Base-by-base conservation (phyloP, 1,284 basidiomycete genomes). In the Paramarasmius palmivorus region DNA sequence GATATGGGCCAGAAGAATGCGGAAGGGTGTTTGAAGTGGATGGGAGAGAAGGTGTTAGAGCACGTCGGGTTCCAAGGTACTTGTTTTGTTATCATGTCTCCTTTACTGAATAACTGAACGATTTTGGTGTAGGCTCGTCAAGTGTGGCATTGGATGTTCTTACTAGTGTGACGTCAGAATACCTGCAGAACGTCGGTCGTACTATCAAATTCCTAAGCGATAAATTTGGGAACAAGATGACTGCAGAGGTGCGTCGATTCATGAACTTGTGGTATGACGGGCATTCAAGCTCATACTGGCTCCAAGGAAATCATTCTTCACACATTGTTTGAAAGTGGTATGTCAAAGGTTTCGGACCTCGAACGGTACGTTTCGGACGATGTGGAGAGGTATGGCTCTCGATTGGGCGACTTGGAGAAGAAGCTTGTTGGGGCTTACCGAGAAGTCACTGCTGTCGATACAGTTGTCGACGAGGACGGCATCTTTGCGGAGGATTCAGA, bases 261-360 rank as follows among this genome's bases (percentile, higher is more conserved):
- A 55, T 46, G n/a, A 15, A 26, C 45, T 25, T 40, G 39, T 56
- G 19, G 35, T 25, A 25, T 46, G 53, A 49, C 57, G 51, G 56
- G 15, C 37, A 35, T 40, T 36, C 23, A 40, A 42, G 20, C 22
- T 23, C 36, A 0, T 42, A 29, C 57, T n/a, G n/a, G n/a, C n/a
- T n/a, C n/a, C n/a, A n/a, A 95, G 90, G 93, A 97, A 83, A 93
- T 98, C 47, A 84, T 97, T 32, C 76, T 95, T 3, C 93, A 96
- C 68, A 90, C 91, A 0, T 74, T 98, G 12, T 91, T 93, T 58
- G 92, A 96, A 70, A 92, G 90, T 56, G 93, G 93, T 1, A 84
- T 84, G 9, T 82, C 90, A 0, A 80, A 85, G 52, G 75, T 94
- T 12, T 78, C 83, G 52, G 86, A 90, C 57, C 79, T 98, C 0